Conservation (phyloP, 2,329 filamentous ascomycete species). For the Cyclaneusma minus region DNA sequence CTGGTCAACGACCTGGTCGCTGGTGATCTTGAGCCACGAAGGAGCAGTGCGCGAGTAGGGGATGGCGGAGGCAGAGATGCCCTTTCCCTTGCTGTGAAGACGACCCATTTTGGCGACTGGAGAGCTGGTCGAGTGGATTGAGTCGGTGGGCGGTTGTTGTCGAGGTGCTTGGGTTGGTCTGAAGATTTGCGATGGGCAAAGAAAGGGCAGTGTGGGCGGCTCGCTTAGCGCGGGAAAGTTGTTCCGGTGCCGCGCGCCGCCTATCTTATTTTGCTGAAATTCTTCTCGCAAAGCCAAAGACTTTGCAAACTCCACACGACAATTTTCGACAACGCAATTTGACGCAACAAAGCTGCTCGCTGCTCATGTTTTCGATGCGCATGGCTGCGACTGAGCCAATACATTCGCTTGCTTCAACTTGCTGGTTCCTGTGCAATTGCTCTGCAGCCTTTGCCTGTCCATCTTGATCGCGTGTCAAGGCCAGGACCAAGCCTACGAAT, state of each 20-base stretch:
- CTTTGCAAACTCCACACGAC: no score
- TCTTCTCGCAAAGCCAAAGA: no score
- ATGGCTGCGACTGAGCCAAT: no score
- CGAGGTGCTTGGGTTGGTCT: slow-evolving; percentile 11
- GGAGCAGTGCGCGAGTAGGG: slow-evolving; percentile 91
- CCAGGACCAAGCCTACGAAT: no score
- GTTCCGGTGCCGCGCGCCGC: neutral
- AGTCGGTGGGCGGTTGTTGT: slow-evolving; percentile 11
- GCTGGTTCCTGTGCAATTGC: no score
- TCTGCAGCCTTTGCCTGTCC: no score
- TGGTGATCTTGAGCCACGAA: slow-evolving; percentile 96
- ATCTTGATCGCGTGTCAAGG: no score
- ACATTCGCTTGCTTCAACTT: no score
- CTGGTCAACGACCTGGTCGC: slow-evolving; percentile 96
- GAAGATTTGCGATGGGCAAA: slow-evolving; percentile 3
- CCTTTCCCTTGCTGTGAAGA: slow-evolving; percentile 99
- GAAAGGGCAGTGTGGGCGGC: slow-evolving; percentile 4
- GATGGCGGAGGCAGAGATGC: slow-evolving; percentile 88
- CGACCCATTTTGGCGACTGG: slow-evolving; percentile 67
- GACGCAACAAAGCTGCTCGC: no score
- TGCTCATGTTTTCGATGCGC: no score
- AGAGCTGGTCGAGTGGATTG: slow-evolving; percentile 19
- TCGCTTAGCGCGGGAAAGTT: slow-evolving; percentile 2
- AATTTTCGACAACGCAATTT: no score
- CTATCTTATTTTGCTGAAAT: no score